Evolutionary conservation across 768 basidiomycete species (phyloP), one percentile per base, ranked within the genome.

Genomic region (Galerina sulciceps): DNA sequence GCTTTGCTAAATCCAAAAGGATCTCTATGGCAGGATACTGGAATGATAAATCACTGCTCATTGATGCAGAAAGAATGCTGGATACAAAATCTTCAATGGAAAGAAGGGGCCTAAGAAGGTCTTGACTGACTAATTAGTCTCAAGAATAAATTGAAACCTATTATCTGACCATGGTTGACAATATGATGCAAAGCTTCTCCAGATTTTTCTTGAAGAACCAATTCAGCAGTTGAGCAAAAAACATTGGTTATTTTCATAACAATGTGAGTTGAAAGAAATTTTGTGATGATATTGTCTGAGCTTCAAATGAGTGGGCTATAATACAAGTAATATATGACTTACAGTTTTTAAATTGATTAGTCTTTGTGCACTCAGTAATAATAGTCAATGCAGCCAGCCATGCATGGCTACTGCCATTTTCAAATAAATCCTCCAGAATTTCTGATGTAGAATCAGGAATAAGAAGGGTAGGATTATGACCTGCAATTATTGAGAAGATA

Each of bases 231-330:
- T 37, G 49, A 58, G 35, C 51, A 52, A 26, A 58, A 58, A 17
- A 52, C 45, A 17, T 58, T 43, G 23, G 38, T 58, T 10, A 58
- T 26, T 46, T 45, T 46, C 23, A 53, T 52, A 23, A 53, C 23
- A 31, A 58, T 58, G 34, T 52, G 34, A 8, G 49, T 46, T 6
- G 57, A 58, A 5, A 58, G 57, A 50, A 52, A 45, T 31, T 52
- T 52, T 26, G 46, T 38, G 23, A 52, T 40, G 11, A 37, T 53
- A 14, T 38, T 11, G 22, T 53, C 57, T 58, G 20, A 9, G 35
- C 18, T 45, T n/a, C 10, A 6, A 38, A 11, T 42, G 10, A 46
- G 23, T 35, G 22, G 11, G 10, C 6, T n/a, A 17, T 31, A 23
- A 11, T 40, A 13, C 8, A 41, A 43, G 2, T 31, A 23, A 35